Evolutionary conservation across 257 asterid species (phyloP), one percentile per base, ranked within the genome.

Genomic region (Ophiorrhiza pumila): DNA sequence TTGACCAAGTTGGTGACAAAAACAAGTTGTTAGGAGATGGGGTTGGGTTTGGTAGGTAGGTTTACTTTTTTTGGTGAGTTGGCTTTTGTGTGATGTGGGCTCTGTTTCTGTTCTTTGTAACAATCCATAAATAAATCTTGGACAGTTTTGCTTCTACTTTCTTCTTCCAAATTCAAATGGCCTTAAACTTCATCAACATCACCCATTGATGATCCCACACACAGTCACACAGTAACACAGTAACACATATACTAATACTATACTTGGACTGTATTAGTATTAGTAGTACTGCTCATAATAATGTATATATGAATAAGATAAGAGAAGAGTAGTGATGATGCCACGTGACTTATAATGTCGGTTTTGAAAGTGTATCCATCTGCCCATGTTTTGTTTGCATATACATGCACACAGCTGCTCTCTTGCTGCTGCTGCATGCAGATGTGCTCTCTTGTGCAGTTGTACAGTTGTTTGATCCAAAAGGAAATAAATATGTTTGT

Each of bases 41-140:
- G 90, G 86, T 82, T 80, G 85, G 95, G 87, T 89, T 91, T 80
- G 95, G 95, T 91, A 75, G 91, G 97, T 87, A 85, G 96, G 88
- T 88, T 80, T 80, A 80, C 90, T 82, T 85, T 86, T 68, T 74
- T 62, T 49, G 77, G 78, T 81, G 86, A 74, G 82, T 85, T 84
- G 86, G 80, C 88, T 47, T 27, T 43, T 73, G 68, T 80, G 75
- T 17, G 52, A 39, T 64, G 69, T 76, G 89, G 83, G 85, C 15
- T 70, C 58, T 39, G 53, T 41, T 23, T 7, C 56, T 64, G 2
- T 9, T 22, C 45, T 6, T 71, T 55, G 13, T n/a, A n/a, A n/a
- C n/a, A 14, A 13, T 63, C 15, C 25, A 25, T 12, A 25, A 42
- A 65, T 65, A 65, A 65, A 45, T 29, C 9, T 65, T 10, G 71